phyloP scores from a whole-genome alignment of 495 filamentous ascomycete genomes.

The Xylaria longipes region DNA sequence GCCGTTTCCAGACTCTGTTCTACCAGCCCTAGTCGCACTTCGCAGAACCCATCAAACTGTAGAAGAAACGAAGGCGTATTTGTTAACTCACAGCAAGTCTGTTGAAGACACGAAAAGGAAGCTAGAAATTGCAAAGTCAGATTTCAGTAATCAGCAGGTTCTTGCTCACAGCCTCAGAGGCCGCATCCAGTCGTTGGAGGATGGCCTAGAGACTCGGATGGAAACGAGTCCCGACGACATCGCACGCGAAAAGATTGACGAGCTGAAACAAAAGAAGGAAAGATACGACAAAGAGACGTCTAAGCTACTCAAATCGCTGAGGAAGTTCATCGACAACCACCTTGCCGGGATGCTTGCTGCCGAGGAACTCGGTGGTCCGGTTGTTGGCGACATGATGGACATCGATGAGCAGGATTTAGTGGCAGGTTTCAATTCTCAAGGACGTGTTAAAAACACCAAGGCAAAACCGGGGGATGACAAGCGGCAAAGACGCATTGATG shows the following conservation, averaged over 20 bases:
- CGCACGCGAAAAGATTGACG: conserved; percentile 62
- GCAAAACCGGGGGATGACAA: conserved; percentile 51
- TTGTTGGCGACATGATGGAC: conserved; percentile 75
- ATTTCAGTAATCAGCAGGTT: conserved; percentile 68
- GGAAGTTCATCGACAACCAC: conserved; percentile 74
- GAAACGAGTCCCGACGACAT: conserved; percentile 64
- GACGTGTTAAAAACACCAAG: conserved; percentile 69
- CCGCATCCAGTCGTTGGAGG: conserved; percentile 58
- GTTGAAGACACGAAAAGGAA: conserved; percentile 60
- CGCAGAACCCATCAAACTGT: conserved; percentile 68
- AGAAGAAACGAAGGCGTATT: conserved; percentile 64
- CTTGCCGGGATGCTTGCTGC: conserved; percentile 83
- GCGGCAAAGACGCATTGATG: conserved; percentile 74
- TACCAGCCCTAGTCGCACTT: conserved; percentile 75
- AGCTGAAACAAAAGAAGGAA: conserved; percentile 63
- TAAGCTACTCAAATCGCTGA: conserved; percentile 65
- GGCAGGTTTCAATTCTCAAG: conserved; percentile 74
- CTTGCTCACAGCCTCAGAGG: conserved; percentile 59
- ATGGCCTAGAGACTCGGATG: conserved; percentile 59
- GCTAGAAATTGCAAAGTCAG: conserved; percentile 64
- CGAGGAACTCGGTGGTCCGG: conserved; percentile 84
- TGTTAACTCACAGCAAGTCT: conserved; percentile 59
- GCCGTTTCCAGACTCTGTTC: conserved; percentile 67
- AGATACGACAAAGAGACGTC: conserved; percentile 62
- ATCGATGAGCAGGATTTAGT: conserved; percentile 63